Percentiles rank a stretch among this genome's conserved stretches.
Conservation (phyloP, 345 rosid species). For the thale cress (Arabidopsis thaliana) region DNA sequence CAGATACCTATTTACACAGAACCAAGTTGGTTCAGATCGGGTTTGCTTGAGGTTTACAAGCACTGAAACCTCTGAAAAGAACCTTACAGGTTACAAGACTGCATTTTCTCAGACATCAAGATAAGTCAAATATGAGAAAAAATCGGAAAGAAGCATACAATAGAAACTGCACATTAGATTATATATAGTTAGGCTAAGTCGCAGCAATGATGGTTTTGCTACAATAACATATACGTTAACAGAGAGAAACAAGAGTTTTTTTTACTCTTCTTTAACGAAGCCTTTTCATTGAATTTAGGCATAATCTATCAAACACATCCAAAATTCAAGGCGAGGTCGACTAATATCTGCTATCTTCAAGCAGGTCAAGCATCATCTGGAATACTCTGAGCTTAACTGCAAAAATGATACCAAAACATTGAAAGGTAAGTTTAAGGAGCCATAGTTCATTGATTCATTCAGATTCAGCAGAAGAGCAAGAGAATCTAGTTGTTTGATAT, state of each 20-base stretch:
- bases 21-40: not conserved
- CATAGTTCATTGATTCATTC: conserved; percentile 9
- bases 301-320: conserved; percentile 42
- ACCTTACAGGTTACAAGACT: conserved; percentile 15
- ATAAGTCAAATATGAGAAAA: not conserved
- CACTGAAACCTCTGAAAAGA: conserved; percentile 5
- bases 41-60: conserved; percentile 11
- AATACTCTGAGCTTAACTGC: conserved; percentile 52
- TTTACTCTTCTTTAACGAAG: conserved; percentile 24
- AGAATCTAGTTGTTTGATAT: not conserved
- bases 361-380: conserved; percentile 38
- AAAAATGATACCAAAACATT: conserved; percentile 33
- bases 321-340: conserved; percentile 49
- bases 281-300: conserved; percentile 48
- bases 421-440: not conserved
- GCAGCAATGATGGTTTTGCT: conserved; percentile 49
- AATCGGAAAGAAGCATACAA: conserved; percentile 19
- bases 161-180: conserved; percentile 56
- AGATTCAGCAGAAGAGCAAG: conserved; percentile 4
- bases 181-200: conserved; percentile 50
- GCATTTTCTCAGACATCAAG: not conserved
- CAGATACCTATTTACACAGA: conserved; percentile 2
- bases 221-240: conserved; percentile 50
- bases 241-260: conserved; percentile 24
- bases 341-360: conserved; percentile 46